A percentile compares a stretch with the other conserved stretches of the same genome.
phyloP scores from a whole-genome alignment of 495 filamentous ascomycete genomes.

The Elaphomyces granulatus region DNA sequence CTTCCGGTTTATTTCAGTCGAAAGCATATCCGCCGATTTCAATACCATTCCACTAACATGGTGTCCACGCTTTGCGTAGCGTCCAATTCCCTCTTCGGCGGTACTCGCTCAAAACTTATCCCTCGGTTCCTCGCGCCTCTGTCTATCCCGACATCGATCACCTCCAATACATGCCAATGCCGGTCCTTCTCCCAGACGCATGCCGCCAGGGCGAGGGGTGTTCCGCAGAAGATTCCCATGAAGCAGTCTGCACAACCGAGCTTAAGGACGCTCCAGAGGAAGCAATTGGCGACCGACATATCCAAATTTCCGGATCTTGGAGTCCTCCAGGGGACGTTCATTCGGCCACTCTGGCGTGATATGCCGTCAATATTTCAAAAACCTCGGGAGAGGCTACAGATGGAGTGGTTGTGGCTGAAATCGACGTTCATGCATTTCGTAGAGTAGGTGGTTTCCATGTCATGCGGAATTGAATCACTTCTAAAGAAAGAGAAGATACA shows the following conservation, averaged over 20 bases:
- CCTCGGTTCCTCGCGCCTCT: too few species aligned
- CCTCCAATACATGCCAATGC: constrained; percentile 13
- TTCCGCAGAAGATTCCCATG: constrained; percentile 11
- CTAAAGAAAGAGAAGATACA: too few species aligned
- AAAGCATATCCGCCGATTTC: too few species aligned
- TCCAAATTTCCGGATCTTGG: constrained; percentile 39
- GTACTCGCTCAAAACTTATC: not conserved
- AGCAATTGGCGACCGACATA: constrained; percentile 11
- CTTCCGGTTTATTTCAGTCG: too few species aligned
- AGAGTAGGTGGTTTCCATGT: constrained; percentile 29
- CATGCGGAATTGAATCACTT: too few species aligned
- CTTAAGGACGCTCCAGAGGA: constrained; percentile 21
- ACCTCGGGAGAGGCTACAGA: constrained; percentile 26
- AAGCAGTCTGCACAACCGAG: constrained; percentile 26
- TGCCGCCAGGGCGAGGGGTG: constrained; percentile 16
- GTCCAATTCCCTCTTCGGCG: not conserved
- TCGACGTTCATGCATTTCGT: constrained; percentile 21
- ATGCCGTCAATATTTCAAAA: constrained; percentile 39
- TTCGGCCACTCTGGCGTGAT: constrained; percentile 42
- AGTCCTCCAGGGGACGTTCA: constrained; percentile 41
- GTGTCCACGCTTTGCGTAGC: too few species aligned
- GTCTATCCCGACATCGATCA: not conserved
- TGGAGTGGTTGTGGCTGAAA: constrained; percentile 37
- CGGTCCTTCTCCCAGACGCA: constrained; percentile 25
- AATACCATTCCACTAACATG: too few species aligned